Conservation (phyloP, 2,329 filamentous ascomycete species). For the Aspergillus sp. region DNA sequence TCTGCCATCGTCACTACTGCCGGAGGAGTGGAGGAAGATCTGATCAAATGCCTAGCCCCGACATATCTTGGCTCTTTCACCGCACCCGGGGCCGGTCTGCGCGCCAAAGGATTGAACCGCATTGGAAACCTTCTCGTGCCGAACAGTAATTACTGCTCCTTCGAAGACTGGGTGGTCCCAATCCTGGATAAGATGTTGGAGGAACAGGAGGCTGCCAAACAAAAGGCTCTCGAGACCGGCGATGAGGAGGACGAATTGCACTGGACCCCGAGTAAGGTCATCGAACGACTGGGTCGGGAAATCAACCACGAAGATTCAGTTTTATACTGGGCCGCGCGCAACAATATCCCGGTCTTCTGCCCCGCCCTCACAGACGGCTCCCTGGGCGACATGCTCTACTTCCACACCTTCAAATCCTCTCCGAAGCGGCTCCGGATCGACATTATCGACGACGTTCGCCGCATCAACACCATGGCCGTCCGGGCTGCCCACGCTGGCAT, state of each 20-base stretch:
- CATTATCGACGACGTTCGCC: constrained; percentile 87
- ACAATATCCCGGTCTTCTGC: constrained; percentile 94
- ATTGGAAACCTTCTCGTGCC: constrained; percentile 95
- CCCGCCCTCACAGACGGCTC: constrained; percentile 93
- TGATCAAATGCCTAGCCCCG: constrained; percentile 94
- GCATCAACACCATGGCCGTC: constrained; percentile 86
- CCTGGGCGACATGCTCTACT: constrained; percentile 96
- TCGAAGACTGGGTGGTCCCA: constrained; percentile 95
- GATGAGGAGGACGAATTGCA: constrained; percentile 59
- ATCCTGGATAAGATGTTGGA: constrained; percentile 91
- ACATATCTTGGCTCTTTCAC: constrained; percentile 89
- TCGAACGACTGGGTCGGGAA: constrained; percentile 81
- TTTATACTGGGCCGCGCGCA: constrained; percentile 96
- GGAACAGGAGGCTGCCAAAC: constrained; percentile 78
- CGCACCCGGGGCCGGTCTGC: constrained; percentile 67
- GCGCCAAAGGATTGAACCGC: constrained; percentile 81
- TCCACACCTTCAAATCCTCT: constrained; percentile 89
- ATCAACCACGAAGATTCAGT: constrained; percentile 89
- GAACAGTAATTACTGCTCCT: constrained; percentile 94
- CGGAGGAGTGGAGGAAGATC: constrained; percentile 91
- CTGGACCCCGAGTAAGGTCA: constrained; percentile 94
- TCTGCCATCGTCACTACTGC: constrained; percentile 92
- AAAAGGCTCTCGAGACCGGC: constrained; percentile 38
- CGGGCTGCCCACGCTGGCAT: constrained; percentile 83
- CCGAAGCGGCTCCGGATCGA: constrained; percentile 77